phyloP scores from a whole-genome alignment of 1,139 yeast species.

The Pichia kudriavzevii region DNA sequence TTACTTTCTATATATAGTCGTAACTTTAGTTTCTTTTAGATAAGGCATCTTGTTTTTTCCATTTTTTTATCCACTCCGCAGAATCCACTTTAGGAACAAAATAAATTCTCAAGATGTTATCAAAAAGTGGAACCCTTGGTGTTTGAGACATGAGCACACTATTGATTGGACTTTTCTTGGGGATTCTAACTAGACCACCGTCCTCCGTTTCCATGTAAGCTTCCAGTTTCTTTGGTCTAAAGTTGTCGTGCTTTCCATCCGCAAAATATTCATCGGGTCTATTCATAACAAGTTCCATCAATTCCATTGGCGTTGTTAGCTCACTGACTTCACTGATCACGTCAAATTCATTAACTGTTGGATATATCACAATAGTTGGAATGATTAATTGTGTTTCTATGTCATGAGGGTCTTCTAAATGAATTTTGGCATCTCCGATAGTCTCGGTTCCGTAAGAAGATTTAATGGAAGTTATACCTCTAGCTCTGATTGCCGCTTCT shows the following conservation, averaged over 20 bases:
- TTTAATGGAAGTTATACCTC: conserved; percentile 45
- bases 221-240: conserved; percentile 52
- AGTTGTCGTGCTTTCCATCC: conserved; percentile 53
- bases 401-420: conserved; percentile 64
- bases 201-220: conserved; percentile 73
- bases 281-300: conserved; percentile 48
- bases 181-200: conserved; percentile 84
- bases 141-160: conserved; percentile 54
- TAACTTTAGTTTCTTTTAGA: conserved; percentile 38
- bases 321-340: conserved; percentile 70
- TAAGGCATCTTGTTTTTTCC: conserved; percentile 63
- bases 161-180: conserved; percentile 64
- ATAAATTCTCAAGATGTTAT: conserved; percentile 63
- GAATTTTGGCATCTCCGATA: conserved; percentile 40
- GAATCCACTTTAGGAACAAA: conserved; percentile 72
- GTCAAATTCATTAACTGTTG: conserved; percentile 80
- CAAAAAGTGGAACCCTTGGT: conserved; percentile 74
- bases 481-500: conserved; percentile 45
- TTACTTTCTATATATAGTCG: too few species aligned
- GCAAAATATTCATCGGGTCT: conserved; percentile 70
- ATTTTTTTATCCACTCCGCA: conserved; percentile 53
- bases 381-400: conserved; percentile 70
- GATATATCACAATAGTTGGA: conserved; percentile 78
- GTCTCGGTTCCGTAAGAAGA: conserved; percentile 46
- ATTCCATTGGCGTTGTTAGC: conserved; percentile 52